A percentile compares a stretch with the other conserved stretches of the same genome.
Conservation (phyloP, 805 yeast species). For the Soucietia sequanensis region DNA sequence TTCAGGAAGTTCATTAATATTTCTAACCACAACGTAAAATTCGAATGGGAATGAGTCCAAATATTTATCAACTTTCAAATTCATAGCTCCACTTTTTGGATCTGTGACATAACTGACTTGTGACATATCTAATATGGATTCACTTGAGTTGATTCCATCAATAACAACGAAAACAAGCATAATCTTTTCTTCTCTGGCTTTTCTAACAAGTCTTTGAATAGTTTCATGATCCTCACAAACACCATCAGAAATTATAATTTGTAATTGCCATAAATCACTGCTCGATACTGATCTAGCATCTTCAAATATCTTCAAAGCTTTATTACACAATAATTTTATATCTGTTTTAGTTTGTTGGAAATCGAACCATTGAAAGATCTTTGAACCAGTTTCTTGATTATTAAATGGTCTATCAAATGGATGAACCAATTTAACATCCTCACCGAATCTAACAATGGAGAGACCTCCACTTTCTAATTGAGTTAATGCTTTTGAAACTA, state of each 20-base stretch:
- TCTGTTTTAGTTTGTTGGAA: constrained; percentile 89
- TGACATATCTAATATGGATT: constrained; percentile 90
- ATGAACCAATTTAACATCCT: constrained; percentile 77
- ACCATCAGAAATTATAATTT: constrained; percentile 93
- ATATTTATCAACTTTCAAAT: constrained; percentile 76
- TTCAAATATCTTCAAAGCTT: constrained; percentile 72
- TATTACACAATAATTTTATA: constrained; percentile 66
- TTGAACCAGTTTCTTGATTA: constrained; percentile 73
- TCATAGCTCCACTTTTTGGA: constrained; percentile 60
- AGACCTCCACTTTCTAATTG: constrained; percentile 94
- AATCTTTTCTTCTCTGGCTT: constrained; percentile 86
- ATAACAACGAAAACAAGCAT: constrained; percentile 94
- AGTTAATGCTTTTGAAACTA: constrained; percentile 90
- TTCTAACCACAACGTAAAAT: constrained; percentile 89
- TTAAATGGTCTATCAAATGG: constrained; percentile 85
- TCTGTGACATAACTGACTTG: constrained; percentile 84
- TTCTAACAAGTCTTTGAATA: constrained; percentile 78
- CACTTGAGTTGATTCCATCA: constrained; percentile 82
- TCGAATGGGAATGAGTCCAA: constrained; percentile 96
- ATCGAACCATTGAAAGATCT: constrained; percentile 81
- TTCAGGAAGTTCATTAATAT: constrained; percentile 86
- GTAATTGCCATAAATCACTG: constrained; percentile 85
- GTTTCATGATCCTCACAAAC: constrained; percentile 93
- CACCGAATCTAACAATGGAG: constrained; percentile 89
- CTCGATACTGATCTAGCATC: constrained; percentile 48